phyloP scores from a whole-genome alignment of 108 stramenopile genomes.

The Cyclostephanos tholiformis region DNA sequence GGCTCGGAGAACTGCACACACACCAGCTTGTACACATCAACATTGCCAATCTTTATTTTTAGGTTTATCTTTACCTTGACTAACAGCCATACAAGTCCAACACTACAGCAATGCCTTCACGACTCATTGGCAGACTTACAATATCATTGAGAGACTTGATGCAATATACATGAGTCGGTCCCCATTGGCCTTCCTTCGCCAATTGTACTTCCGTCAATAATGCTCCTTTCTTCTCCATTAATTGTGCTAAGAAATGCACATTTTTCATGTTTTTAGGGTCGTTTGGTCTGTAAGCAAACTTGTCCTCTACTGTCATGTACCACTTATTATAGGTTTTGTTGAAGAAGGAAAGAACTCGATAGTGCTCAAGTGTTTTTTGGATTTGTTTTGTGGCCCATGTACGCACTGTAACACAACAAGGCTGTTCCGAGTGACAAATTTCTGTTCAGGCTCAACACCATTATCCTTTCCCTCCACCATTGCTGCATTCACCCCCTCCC shows the following conservation, averaged over 20 bases:
- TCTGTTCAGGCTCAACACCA: not conserved
- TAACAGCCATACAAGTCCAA: not conserved
- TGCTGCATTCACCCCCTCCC: not conserved
- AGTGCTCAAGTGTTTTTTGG: conserved; percentile 10
- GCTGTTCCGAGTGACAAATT: conserved; percentile 17
- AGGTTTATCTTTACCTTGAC: no score
- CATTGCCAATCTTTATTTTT: no score
- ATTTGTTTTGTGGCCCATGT: not conserved
- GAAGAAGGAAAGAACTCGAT: conserved; percentile 32
- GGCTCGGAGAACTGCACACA: no score
- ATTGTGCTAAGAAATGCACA: conserved; percentile 12
- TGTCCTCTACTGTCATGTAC: conserved; percentile 14
- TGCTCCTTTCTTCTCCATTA: conserved; percentile 18
- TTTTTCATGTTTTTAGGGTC: conserved; percentile 16
- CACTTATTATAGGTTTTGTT: conserved; percentile 37
- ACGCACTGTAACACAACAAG: conserved; percentile 6
- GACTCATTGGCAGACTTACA: not conserved
- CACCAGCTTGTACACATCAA: no score
- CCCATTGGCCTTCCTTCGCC: conserved; percentile 18
- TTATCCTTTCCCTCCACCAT: not conserved
- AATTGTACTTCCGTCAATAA: conserved; percentile 7
- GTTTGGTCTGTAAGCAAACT: not conserved
- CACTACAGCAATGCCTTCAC: not conserved
- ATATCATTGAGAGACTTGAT: conserved; percentile 2
- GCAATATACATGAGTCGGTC: conserved; percentile 2